Evolutionary conservation across 2,329 filamentous ascomycete species (phyloP).

Genomic region (Incumbomyces delicatus): DNA sequence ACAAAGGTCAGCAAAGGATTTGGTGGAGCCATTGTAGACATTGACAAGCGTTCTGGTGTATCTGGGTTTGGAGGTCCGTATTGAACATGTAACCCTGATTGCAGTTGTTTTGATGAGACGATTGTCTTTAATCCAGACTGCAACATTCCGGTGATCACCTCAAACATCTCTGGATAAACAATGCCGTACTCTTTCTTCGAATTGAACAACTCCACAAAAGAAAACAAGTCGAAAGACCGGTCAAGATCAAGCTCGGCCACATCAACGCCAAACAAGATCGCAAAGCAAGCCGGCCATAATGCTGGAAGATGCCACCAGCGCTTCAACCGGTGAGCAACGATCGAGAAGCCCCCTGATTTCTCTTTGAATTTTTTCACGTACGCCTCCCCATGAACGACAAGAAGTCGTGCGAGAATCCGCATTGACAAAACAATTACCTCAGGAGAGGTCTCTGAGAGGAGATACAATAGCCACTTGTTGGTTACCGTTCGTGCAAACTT

Average conservation of each 20-base stretch:
- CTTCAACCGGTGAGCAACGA: slow-evolving; percentile 72
- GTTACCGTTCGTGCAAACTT: slow-evolving; percentile 92
- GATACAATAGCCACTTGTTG: slow-evolving; percentile 91
- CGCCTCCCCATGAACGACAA: slow-evolving; percentile 68
- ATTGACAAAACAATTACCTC: slow-evolving; percentile 71
- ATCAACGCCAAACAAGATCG: slow-evolving; percentile 77
- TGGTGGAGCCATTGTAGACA: slow-evolving; percentile 22
- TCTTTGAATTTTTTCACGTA: slow-evolving; percentile 80
- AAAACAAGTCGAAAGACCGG: slow-evolving; percentile 62
- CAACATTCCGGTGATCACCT: slow-evolving; percentile 76
- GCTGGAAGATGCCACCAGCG: slow-evolving; percentile 80
- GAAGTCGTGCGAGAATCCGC: slow-evolving; percentile 72
- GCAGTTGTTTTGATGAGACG: slow-evolving; percentile 48
- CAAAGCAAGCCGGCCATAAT: slow-evolving; percentile 80
- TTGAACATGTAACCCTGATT: slow-evolving; percentile 5
- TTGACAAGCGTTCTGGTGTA: slow-evolving; percentile 16
- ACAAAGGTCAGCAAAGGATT: slow-evolving; percentile 18
- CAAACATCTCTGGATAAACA: slow-evolving; percentile 65
- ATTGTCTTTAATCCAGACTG: slow-evolving; percentile 69
- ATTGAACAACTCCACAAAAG: slow-evolving; percentile 62
- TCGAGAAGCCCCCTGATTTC: slow-evolving; percentile 78
- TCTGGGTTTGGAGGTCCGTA: slow-evolving; percentile 25
- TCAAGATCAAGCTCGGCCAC: slow-evolving; percentile 65
- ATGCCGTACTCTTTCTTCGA: slow-evolving; percentile 50
- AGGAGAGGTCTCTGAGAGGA: slow-evolving; percentile 76